Evolutionary conservation across 352 stramenopile genomes (phyloP).

Genomic region (Globisporangium cystogenes): DNA sequence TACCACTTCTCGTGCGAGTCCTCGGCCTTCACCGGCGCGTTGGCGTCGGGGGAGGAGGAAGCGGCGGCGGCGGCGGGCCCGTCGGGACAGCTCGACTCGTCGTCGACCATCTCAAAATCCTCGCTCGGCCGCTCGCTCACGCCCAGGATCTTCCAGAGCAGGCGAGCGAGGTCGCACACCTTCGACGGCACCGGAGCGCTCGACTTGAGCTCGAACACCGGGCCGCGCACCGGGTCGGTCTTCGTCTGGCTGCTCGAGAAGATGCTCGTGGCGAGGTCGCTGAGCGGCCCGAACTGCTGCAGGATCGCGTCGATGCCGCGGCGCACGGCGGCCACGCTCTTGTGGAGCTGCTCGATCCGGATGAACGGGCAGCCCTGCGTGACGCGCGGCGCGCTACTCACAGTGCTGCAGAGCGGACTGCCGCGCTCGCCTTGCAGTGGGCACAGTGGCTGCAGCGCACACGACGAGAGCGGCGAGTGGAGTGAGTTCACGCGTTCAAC

Average conservation of each 20-base stretch:
- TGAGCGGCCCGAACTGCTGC: neutral
- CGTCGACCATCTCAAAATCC: neutral
- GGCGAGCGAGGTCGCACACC: neutral
- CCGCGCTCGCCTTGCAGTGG: neutral
- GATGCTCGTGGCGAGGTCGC: constrained; percentile 7
- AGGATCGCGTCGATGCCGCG: constrained; percentile 4
- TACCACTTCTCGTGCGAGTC: constrained; percentile 7
- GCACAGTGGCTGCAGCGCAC: neutral
- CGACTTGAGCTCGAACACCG: constrained; percentile 12
- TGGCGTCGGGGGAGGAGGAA: neutral
- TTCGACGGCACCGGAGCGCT: constrained; percentile 6
- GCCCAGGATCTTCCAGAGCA: constrained; percentile 7
- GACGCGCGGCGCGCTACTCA: constrained; percentile 4
- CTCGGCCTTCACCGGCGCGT: neutral
- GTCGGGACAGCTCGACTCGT: too few relatives aligned
- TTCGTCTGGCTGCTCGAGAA: constrained; percentile 11
- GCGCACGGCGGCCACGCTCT: constrained; percentile 2
- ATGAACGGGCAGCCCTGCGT: constrained; percentile 5
- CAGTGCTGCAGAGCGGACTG: neutral
- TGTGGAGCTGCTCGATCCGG: constrained; percentile 10
- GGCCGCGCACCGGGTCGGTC: constrained; percentile 1
- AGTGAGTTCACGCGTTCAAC: neutral
- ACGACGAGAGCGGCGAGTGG: neutral
- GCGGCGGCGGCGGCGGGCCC: too few relatives aligned
- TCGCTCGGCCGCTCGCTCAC: neutral